phyloP scores from a whole-genome alignment of 2,329 filamentous ascomycete genomes.

The Colletotrichum sp. region DNA sequence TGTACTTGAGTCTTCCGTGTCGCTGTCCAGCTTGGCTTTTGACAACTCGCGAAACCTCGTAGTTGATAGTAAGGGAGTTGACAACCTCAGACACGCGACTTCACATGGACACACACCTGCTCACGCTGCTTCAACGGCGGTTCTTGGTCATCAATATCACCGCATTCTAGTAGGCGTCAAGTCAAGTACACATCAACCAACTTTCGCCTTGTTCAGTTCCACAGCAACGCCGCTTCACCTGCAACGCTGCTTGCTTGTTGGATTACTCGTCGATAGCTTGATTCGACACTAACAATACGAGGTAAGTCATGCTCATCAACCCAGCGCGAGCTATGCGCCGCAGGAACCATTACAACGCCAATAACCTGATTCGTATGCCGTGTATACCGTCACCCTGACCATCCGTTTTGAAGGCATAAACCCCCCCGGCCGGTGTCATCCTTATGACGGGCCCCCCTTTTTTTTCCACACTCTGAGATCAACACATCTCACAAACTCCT shows the following conservation, averaged over 20 bases:
- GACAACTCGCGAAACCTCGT: not conserved
- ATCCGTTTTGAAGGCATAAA: not conserved
- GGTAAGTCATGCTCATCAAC: not conserved
- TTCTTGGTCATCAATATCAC: not conserved
- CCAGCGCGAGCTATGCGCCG: not conserved
- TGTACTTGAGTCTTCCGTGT: not conserved
- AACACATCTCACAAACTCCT: not conserved
- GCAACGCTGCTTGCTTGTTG: not conserved
- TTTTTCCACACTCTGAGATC: not conserved
- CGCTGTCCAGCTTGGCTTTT: not conserved
- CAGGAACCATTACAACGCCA: not conserved
- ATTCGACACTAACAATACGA: conserved; percentile 1
- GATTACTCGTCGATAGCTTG: not conserved
- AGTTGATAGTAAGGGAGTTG: not conserved
- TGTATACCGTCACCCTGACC: not conserved
- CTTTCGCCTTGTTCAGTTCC: not conserved
- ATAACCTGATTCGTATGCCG: not conserved
- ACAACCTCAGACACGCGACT: not conserved
- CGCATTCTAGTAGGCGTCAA: not conserved
- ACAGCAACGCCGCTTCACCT: not conserved
- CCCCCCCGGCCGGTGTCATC: not conserved
- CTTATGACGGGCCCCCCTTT: not conserved
- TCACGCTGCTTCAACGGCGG: not conserved
- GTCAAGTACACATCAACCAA: not conserved
- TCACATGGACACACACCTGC: not conserved